Conservation (phyloP, 1,284 basidiomycete species). For the Vanrija sp. region DNA sequence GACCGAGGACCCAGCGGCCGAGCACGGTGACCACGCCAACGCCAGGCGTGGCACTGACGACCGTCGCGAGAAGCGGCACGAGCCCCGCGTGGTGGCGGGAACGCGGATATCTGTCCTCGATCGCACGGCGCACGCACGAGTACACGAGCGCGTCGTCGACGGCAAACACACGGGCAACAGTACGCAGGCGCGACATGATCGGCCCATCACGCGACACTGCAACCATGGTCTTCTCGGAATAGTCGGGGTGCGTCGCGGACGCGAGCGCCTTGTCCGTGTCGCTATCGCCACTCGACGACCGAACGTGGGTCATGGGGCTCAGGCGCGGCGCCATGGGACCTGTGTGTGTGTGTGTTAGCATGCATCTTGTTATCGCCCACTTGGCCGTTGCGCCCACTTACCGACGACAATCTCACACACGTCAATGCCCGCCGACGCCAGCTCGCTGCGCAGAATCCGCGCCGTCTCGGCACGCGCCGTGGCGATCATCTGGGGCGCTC, state of each 20-base stretch:
- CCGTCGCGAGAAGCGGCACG: conserved; percentile 24
- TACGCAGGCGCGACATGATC: conserved; percentile 23
- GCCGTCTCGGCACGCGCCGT: conserved; percentile 29
- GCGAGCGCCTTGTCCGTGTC: conserved; percentile 15
- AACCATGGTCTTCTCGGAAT: background rate
- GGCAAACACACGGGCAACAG: conserved; percentile 35
- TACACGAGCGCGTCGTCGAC: conserved; percentile 44
- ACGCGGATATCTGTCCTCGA: conserved; percentile 41
- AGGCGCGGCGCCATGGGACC: conserved; percentile 27
- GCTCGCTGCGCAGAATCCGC: conserved; percentile 27
- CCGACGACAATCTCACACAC: conserved; percentile 43
- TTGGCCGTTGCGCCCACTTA: conserved; percentile 16
- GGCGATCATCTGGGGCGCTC: conserved; percentile 24
- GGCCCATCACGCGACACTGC: background rate
- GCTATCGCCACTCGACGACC: conserved; percentile 27
- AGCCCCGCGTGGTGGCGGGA: conserved; percentile 36
- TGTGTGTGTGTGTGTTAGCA: conserved; percentile 8
- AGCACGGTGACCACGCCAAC: conserved; percentile 24
- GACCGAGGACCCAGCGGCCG: conserved; percentile 31
- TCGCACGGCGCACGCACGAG: conserved; percentile 38
- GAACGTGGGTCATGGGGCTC: conserved; percentile 7
- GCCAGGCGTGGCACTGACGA: conserved; percentile 29
- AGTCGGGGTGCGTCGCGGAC: background rate
- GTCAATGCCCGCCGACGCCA: conserved; percentile 28
- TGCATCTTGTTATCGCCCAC: background rate